Conservation (phyloP, 148 eudicot species). For the Amaranthus palmeri region DNA sequence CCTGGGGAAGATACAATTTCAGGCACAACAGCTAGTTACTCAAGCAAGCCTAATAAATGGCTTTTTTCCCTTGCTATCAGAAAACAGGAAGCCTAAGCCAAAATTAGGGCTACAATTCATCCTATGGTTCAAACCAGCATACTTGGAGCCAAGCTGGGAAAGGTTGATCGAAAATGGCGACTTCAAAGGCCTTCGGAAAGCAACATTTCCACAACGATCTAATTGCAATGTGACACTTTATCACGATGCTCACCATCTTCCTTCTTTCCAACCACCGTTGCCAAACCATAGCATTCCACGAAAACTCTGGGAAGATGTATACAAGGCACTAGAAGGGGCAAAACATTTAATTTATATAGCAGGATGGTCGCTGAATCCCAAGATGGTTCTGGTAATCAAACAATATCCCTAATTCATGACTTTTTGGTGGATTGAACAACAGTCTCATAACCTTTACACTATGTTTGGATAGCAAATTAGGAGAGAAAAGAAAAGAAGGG, state of each 20-base stretch:
- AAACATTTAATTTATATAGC: slow-evolving; percentile 84
- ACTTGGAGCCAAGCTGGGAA: slow-evolving; percentile 60
- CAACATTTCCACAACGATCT: slow-evolving; percentile 70
- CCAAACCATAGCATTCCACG: slow-evolving; percentile 32
- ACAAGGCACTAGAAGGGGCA: slow-evolving; percentile 77
- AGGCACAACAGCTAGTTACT: slow-evolving; percentile 45
- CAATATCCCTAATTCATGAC: neutral
- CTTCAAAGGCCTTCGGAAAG: slow-evolving; percentile 54
- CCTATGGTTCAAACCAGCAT: slow-evolving; percentile 85
- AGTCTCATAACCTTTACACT: neutral
- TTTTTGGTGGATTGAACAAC: neutral
- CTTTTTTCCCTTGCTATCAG: slow-evolving; percentile 52
- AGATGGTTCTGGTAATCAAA: slow-evolving; percentile 57
- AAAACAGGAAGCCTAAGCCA: slow-evolving; percentile 40
- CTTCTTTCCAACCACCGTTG: slow-evolving; percentile 56
- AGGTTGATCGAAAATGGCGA: slow-evolving; percentile 40
- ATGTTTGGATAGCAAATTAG: no score
- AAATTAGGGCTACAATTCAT: slow-evolving; percentile 56
- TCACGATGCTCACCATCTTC: slow-evolving; percentile 80
- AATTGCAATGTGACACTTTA: slow-evolving; percentile 62
- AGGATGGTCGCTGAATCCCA: slow-evolving; percentile 95
- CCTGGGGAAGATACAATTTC: slow-evolving; percentile 56
- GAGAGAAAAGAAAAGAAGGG: no score
- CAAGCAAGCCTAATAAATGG: slow-evolving; percentile 68
- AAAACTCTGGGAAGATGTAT: slow-evolving; percentile 93